Conservation (phyloP, 208 protist genomes). For the Wallacemonas sp. region DNA sequence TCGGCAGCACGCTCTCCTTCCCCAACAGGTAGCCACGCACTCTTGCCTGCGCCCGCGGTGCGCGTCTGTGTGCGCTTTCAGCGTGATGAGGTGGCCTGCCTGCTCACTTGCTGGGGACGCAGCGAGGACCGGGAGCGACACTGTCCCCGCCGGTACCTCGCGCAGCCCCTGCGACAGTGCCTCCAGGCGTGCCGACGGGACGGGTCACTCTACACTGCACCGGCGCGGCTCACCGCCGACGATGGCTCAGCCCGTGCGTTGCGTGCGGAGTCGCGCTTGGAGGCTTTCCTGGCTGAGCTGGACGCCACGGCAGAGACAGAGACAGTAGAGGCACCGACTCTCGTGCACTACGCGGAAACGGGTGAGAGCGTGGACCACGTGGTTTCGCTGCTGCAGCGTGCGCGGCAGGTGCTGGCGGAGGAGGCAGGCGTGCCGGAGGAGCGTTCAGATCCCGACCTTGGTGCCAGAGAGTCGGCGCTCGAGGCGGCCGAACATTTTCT, state of each 20-base stretch:
- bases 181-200: conserved; percentile 11
- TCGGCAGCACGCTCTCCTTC: no score
- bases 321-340: no score
- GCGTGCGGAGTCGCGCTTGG: conserved; percentile 7
- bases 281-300: conserved; percentile 22
- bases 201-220: not conserved
- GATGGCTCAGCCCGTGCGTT: not conserved
- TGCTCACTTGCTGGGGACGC: conserved; percentile 46
- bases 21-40: no score
- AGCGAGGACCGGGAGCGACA: conserved; percentile 39
- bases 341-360: not conserved
- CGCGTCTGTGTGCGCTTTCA: conserved; percentile 36
- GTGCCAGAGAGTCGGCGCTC: not conserved
- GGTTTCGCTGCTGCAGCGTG: conserved; percentile 1
- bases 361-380: conserved; percentile 1
- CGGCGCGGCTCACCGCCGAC: not conserved
- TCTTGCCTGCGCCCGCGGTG: no score
- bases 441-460: no score
- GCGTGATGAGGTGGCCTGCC: conserved; percentile 39
- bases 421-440: not conserved
- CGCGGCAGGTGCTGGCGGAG: not conserved
- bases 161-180: conserved; percentile 28
- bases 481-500: not conserved
- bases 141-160: conserved; percentile 25
- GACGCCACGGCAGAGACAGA: no score